phyloP scores from a whole-genome alignment of 1,139 yeast genomes.

The Debaryomyces nepalensis region DNA sequence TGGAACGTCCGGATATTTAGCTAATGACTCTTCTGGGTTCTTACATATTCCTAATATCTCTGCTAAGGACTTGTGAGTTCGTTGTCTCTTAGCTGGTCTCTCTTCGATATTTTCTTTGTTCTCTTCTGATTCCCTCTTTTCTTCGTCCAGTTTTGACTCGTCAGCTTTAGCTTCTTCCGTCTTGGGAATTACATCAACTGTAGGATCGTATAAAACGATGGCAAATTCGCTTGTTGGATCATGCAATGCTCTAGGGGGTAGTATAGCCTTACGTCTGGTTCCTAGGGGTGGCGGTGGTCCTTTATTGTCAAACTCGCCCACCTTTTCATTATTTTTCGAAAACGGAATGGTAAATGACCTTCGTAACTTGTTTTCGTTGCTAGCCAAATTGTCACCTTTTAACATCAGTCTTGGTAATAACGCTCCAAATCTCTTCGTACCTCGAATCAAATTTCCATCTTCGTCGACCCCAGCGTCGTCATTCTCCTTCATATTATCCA shows the following conservation, averaged over 20 bases:
- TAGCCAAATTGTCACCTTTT: constrained; percentile 35
- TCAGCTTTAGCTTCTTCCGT: constrained; percentile 43
- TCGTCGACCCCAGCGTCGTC: constrained; percentile 30
- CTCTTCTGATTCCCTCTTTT: constrained; percentile 22
- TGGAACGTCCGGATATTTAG: constrained; percentile 80
- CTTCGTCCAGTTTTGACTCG: too few species aligned
- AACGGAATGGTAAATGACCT: constrained; percentile 58
- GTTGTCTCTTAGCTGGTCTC: constrained; percentile 23
- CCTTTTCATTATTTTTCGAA: constrained; percentile 36
- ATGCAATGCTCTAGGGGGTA: constrained; percentile 88
- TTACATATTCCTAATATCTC: constrained; percentile 78
- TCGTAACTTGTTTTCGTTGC: constrained; percentile 39
- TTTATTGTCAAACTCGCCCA: constrained; percentile 23
- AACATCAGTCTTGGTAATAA: constrained; percentile 48
- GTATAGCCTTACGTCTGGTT: constrained; percentile 65
- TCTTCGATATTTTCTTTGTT: constrained; percentile 24
- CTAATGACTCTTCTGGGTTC: constrained; percentile 51
- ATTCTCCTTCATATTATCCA: constrained; percentile 21
- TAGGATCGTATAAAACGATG: constrained; percentile 92
- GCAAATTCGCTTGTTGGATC: constrained; percentile 96
- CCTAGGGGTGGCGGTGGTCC: constrained; percentile 82
- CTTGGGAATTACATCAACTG: constrained; percentile 70
- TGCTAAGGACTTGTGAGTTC: constrained; percentile 66
- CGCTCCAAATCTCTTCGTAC: constrained; percentile 51
- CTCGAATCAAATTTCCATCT: constrained; percentile 28